These are phyloP conservation scores for Paramecium biaurelia DNA, from an alignment of 73 alveolate species.

Conservation along the genomic window DNA sequence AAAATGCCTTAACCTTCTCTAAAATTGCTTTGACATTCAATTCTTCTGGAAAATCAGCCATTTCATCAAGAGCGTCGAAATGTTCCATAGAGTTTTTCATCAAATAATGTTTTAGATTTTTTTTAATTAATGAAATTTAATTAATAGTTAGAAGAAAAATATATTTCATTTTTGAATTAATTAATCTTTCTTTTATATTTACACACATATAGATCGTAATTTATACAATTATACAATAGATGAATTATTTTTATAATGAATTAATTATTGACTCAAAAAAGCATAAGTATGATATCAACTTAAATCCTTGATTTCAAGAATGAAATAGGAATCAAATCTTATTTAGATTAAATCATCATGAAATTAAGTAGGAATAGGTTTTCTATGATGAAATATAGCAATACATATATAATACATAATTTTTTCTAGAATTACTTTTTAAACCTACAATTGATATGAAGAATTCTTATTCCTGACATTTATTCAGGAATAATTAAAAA, in stretches of 20 bases:
- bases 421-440: background rate
- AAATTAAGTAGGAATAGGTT: no score
- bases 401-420: no score
- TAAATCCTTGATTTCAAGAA: background rate
- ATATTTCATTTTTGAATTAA: background rate
- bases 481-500: no score
- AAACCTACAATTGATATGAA: background rate
- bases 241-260: no score
- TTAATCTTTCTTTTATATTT: background rate
- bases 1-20: background rate
- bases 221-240: no score
- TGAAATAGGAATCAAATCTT: no score
- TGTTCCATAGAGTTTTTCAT: background rate
- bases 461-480: background rate
- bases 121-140: background rate
- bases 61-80: background rate
- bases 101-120: background rate
- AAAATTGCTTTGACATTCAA: background rate
- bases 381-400: no score
- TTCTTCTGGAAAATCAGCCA: conserved; percentile 14
- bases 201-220: background rate
- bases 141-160: background rate
- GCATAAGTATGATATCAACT: background rate
- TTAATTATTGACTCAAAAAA: background rate
- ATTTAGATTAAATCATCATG: no score